A percentile compares a stretch with the other conserved stretches of the same genome.
phyloP scores from a whole-genome alignment of 1,284 basidiomycete genomes.

The Spongispora temasekensis region DNA sequence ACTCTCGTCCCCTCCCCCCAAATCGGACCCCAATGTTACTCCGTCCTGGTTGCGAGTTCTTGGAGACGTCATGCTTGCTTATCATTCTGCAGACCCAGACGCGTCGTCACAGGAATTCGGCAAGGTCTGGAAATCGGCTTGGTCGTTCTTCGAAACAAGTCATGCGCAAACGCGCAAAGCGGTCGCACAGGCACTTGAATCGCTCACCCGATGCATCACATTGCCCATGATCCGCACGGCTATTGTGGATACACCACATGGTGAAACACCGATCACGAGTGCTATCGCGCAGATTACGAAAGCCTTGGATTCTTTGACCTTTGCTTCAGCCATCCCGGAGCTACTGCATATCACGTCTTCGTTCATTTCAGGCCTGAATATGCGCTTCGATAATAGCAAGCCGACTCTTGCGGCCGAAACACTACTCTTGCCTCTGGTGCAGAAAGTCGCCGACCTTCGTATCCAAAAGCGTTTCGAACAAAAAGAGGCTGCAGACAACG shows the following conservation, averaged over 20 bases:
- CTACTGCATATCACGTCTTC: constrained; percentile 64
- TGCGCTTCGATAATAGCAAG: constrained; percentile 38
- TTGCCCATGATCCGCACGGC: constrained; percentile 59
- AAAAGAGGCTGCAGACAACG: constrained; percentile 85
- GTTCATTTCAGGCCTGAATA: constrained; percentile 49
- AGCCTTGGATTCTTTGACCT: constrained; percentile 70
- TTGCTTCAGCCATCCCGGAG: constrained; percentile 71
- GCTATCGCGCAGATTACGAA: constrained; percentile 65
- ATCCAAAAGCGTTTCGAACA: constrained; percentile 85
- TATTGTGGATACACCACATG: constrained; percentile 41
- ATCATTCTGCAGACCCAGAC: constrained; percentile 48
- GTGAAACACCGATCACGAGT: constrained; percentile 57
- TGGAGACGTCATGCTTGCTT: constrained; percentile 68
- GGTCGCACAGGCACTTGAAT: constrained; percentile 62
- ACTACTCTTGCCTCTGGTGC: constrained; percentile 75
- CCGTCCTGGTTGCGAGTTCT: constrained; percentile 77
- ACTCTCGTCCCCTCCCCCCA: constrained; percentile 71
- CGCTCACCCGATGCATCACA: constrained; percentile 71
- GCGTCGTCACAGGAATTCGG: constrained; percentile 55
- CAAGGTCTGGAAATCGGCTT: constrained; percentile 77
- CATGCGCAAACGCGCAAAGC: constrained; percentile 60
- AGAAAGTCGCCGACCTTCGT: constrained; percentile 75
- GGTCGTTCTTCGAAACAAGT: constrained; percentile 70
- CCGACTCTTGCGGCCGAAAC: constrained; percentile 67
- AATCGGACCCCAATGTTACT: constrained; percentile 58